A percentile compares a stretch with the other conserved stretches of the same genome.
Evolutionary conservation across 2,329 filamentous ascomycete genomes (phyloP).

Genomic region (Penicillium sp.): DNA sequence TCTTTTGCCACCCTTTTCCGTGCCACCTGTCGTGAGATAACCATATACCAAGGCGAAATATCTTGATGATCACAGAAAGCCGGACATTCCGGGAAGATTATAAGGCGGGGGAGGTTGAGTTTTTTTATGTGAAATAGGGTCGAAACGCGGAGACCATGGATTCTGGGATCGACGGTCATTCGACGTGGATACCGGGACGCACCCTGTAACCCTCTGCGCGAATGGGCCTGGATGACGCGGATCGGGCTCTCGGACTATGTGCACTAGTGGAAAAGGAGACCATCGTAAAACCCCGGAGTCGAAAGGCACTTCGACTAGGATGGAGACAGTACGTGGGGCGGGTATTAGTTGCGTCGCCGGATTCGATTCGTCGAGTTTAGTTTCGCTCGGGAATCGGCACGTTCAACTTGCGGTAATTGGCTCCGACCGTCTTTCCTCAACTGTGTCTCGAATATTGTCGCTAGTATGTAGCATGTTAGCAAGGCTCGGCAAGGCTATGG

Average conservation of each 20-base stretch:
- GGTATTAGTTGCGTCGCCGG: background rate
- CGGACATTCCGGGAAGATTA: background rate
- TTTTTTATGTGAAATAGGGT: background rate
- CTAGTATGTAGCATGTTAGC: background rate
- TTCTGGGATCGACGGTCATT: background rate
- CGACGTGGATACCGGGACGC: background rate
- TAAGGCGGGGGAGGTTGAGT: background rate
- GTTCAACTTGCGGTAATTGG: background rate
- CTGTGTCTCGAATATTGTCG: no score
- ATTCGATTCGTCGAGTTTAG: constrained; percentile 2
- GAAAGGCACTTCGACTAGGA: background rate
- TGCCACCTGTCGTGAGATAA: background rate
- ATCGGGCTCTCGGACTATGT: background rate
- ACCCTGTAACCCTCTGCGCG: background rate
- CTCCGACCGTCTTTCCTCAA: background rate
- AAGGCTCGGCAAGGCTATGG: background rate
- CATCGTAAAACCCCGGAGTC: background rate
- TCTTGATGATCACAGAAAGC: background rate
- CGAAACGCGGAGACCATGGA: background rate
- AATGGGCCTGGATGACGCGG: background rate
- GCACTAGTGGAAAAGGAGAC: background rate
- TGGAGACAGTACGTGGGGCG: background rate
- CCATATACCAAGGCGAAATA: background rate
- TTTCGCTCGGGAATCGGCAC: constrained; percentile 14
- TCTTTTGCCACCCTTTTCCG: background rate